A percentile compares a stretch with the other conserved stretches of the same genome.
These are phyloP conservation scores for Acanthamoeba healyi DNA, from an alignment of 208 protist genomes.

Conservation along the genomic window DNA sequence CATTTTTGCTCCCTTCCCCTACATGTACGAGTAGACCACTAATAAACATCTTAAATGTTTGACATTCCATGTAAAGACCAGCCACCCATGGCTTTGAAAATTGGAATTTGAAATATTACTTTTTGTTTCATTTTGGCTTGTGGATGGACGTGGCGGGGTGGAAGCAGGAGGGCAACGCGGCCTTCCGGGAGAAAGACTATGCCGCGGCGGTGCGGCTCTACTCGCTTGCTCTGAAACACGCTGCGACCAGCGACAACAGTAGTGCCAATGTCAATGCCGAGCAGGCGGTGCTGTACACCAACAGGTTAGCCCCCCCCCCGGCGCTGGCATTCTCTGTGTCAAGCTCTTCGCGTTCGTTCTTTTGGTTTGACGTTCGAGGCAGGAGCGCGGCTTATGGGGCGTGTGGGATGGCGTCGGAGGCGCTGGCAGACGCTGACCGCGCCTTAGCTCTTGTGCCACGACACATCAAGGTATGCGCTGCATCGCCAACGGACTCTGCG, in stretches of 20 bases:
- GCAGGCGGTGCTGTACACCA: not conserved
- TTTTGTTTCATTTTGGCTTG: too few relatives aligned
- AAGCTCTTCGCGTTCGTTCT: not conserved
- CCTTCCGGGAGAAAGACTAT: not conserved
- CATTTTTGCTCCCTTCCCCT: not conserved
- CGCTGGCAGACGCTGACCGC: not conserved
- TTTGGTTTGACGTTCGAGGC: not conserved
- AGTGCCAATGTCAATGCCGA: not conserved
- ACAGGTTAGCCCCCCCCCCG: not conserved
- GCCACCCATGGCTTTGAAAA: not conserved
- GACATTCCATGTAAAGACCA: too few relatives aligned
- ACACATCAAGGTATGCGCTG: not conserved
- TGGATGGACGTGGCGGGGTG: not conserved
- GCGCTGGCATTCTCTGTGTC: not conserved
- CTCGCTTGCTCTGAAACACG: not conserved
- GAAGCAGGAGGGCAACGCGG: not conserved
- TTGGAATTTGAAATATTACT: too few relatives aligned
- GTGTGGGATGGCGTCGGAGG: not conserved
- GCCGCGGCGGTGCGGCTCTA: not conserved
- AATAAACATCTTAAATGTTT: too few relatives aligned
- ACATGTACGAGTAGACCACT: not conserved
- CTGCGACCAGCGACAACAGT: not conserved
- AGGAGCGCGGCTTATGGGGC: conserved; percentile 23
- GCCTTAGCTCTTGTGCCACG: not conserved
- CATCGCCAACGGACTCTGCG: not conserved